Percentiles rank a stretch among this genome's conserved stretches.
These are phyloP conservation scores for Nakazawaea laoshanensis DNA, from an alignment of 805 yeast genomes.

Conservation along the genomic window DNA sequence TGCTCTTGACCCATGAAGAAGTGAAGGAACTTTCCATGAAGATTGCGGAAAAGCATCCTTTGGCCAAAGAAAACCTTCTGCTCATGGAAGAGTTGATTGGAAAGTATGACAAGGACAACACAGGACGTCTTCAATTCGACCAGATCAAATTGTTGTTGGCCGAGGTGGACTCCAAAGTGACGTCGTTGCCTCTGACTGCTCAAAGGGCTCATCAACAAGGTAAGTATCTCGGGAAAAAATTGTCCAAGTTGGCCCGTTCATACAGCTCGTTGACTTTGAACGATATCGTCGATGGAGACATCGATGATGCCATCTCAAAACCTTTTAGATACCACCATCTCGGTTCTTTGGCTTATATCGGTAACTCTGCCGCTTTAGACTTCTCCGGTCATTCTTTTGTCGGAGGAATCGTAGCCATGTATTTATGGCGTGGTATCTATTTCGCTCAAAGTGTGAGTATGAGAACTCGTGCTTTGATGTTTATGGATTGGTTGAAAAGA, in stretches of 20 bases:
- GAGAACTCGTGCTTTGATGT: slow-evolving; percentile 53
- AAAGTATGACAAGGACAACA: slow-evolving; percentile 36
- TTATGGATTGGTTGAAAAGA: slow-evolving; percentile 64
- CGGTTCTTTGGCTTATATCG: slow-evolving; percentile 62
- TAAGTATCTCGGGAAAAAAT: slow-evolving; percentile 51
- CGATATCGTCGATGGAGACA: slow-evolving; percentile 42
- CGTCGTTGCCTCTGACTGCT: slow-evolving; percentile 67
- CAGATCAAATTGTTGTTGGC: slow-evolving; percentile 42
- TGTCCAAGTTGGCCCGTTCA: slow-evolving; percentile 41
- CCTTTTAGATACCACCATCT: slow-evolving; percentile 58
- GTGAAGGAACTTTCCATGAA: slow-evolving; percentile 37
- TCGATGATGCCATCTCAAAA: slow-evolving; percentile 44
- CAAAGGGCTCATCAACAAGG: slow-evolving; percentile 73
- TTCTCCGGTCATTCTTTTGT: slow-evolving; percentile 50
- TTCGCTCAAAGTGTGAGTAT: slow-evolving; percentile 60
- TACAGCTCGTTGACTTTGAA: slow-evolving; percentile 32
- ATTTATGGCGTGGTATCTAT: slow-evolving; percentile 64
- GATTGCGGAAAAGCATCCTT: slow-evolving; percentile 45
- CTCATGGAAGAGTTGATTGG: slow-evolving; percentile 42
- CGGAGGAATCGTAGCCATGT: slow-evolving; percentile 65
- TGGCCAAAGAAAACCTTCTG: slow-evolving; percentile 46
- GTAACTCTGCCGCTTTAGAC: slow-evolving; percentile 66
- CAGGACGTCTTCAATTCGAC: slow-evolving; percentile 43
- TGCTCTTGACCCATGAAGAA: slow-evolving; percentile 38
- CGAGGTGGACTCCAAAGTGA: slow-evolving; percentile 53